These are phyloP conservation scores for Hyaloscypha hepaticicola DNA, from an alignment of 495 filamentous ascomycete genomes.

Conservation along the genomic window DNA sequence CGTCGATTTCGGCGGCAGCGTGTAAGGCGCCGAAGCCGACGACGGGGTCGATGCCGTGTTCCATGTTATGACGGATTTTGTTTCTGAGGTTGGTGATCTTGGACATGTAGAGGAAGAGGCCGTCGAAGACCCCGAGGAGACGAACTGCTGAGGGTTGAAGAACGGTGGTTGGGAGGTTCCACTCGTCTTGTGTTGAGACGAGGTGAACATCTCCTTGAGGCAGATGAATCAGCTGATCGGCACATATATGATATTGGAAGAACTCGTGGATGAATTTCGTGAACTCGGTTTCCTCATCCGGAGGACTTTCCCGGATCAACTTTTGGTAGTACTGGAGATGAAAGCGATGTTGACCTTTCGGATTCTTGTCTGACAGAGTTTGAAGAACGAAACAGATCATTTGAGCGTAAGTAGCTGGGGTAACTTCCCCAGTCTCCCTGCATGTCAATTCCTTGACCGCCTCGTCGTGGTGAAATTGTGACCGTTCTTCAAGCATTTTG, in stretches of 20 bases:
- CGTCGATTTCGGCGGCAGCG: slow-evolving; percentile 75
- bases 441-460: slow-evolving; percentile 55
- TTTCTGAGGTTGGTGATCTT: slow-evolving; percentile 79
- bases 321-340: slow-evolving; percentile 77
- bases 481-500: slow-evolving; percentile 44
- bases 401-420: slow-evolving; percentile 67
- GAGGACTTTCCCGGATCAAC: slow-evolving; percentile 60
- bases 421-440: slow-evolving; percentile 37
- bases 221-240: slow-evolving; percentile 72
- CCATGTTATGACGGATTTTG: slow-evolving; percentile 66
- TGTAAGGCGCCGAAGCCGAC: slow-evolving; percentile 75
- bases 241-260: slow-evolving; percentile 87
- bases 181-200: slow-evolving; percentile 39
- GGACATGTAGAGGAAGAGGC: slow-evolving; percentile 76
- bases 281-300: slow-evolving; percentile 59
- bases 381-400: slow-evolving; percentile 82
- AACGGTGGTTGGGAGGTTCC: slow-evolving; percentile 66
- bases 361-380: slow-evolving; percentile 75
- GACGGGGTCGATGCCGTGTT: slow-evolving; percentile 60
- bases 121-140: slow-evolving; percentile 83
- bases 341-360: slow-evolving; percentile 72
- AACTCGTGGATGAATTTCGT: slow-evolving; percentile 85
- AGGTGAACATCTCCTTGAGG: slow-evolving; percentile 30
- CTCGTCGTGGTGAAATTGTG: slow-evolving; percentile 58
- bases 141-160: slow-evolving; percentile 71